phyloP scores from a whole-genome alignment of 495 filamentous ascomycete species.

The Venustampulla echinocandica region DNA sequence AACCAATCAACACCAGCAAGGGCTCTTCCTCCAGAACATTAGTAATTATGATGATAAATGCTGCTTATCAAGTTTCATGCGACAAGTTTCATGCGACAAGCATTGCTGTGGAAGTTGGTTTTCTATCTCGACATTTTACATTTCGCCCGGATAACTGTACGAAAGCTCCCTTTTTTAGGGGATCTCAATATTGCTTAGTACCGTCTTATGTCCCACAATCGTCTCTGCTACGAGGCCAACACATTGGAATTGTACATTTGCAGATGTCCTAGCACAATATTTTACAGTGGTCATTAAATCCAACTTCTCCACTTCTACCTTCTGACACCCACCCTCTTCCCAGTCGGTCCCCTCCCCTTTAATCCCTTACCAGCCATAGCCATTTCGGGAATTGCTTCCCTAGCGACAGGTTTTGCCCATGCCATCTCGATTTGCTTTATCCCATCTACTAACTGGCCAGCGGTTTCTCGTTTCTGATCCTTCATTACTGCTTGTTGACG shows the following conservation, averaged over 20 bases:
- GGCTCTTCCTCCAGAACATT: too few relatives aligned
- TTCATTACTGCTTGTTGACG: constrained; percentile 39
- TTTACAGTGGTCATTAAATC: constrained; percentile 6
- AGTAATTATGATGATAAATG: too few relatives aligned
- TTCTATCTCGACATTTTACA: too few relatives aligned
- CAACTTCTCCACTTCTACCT: constrained; percentile 5
- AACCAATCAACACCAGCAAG: too few relatives aligned
- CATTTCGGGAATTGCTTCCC: constrained; percentile 23
- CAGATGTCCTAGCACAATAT: constrained; percentile 6
- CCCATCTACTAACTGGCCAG: constrained; percentile 48
- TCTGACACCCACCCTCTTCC: constrained; percentile 11
- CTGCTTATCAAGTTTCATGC: too few relatives aligned
- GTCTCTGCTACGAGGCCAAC: too few relatives aligned
- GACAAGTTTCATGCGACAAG: too few relatives aligned
- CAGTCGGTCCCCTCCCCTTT: background rate
- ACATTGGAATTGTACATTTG: background rate
- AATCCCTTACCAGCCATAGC: constrained; percentile 18
- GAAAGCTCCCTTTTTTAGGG: too few relatives aligned
- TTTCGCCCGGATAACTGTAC: too few relatives aligned
- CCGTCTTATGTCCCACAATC: too few relatives aligned
- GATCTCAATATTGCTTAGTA: too few relatives aligned
- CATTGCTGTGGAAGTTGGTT: too few relatives aligned
- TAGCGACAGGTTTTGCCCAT: constrained; percentile 18
- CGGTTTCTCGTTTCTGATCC: constrained; percentile 38
- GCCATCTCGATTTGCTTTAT: constrained; percentile 38